Evolutionary conservation across 208 protist species (phyloP), one percentile per base, ranked within the genome.

Genomic region (Trypanosoma mega): DNA sequence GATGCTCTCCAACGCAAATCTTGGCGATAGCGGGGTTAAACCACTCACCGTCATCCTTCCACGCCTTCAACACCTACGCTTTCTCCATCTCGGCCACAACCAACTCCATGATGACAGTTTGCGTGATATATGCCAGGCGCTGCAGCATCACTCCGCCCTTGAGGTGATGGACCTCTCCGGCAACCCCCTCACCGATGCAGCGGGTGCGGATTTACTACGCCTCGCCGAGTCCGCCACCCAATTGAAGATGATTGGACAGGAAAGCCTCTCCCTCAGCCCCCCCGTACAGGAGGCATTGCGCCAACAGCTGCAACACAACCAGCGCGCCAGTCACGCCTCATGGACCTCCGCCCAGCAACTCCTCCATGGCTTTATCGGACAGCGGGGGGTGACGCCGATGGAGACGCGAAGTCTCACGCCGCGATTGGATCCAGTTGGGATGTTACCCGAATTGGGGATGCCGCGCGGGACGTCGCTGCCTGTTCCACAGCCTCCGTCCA

Each of bases 51-150:
- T 54, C 14, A 21, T 92, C n/a, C 48, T 94, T 31, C 69, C 79
- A 6, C 77, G 80, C 4, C 51, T 90, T 2, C 52, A 80, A 34
- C 72, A 66, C 1, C 70, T 94, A 34, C 65, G 59, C n/a, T 51
- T 46, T 46, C 48, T 94, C 2, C 74, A 87, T 64, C 55, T 94
- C 12, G 72, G 63, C 44, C 36, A 75, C 48, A 88, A 87, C 45
- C 52, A 76, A 37, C n/a, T 92, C 16, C 59, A 66, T 34, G 75
- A 94, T 56, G 58, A 16, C 5, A 61, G 65, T 8, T 29, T 91
- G 3, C 36, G 27, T 2, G 8, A 34, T 37, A 49, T 90, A 9
- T 55, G 56, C 12, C 41, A 26, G 33, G 37, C 50, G 2, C 21
- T 87, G 14, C 59, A 66, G 33, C 37, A 54, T 29, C 87, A 90